phyloP scores from a whole-genome alignment of 768 basidiomycete genomes.

The Kwoniella pini region DNA sequence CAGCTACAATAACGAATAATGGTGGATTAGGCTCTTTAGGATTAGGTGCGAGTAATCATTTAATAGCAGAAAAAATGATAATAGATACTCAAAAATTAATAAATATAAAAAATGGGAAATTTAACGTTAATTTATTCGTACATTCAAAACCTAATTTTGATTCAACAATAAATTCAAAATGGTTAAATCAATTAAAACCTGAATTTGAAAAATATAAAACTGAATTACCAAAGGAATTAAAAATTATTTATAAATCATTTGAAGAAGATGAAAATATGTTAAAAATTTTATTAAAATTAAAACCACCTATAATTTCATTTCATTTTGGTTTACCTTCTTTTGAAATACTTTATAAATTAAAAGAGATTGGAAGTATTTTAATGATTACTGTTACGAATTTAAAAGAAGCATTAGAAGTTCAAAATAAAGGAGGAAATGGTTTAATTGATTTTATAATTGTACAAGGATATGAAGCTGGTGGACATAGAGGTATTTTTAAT shows the following conservation, averaged over 20 bases:
- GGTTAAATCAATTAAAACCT: constrained; percentile 31
- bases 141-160: constrained; percentile 17
- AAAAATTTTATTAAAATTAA: constrained; percentile 25
- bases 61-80: constrained; percentile 29
- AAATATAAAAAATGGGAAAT: constrained; percentile 11
- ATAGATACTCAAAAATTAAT: constrained; percentile 25
- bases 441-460: constrained; percentile 42
- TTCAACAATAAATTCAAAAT: constrained; percentile 7
- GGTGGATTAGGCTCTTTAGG: constrained; percentile 45
- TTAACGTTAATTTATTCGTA: constrained; percentile 48
- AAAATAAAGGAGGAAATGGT: constrained; percentile 2
- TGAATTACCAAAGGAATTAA: constrained; percentile 18
- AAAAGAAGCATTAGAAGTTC: constrained; percentile 26
- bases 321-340: constrained; percentile 43
- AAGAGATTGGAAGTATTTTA: constrained; percentile 22
- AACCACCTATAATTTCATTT: constrained; percentile 38
- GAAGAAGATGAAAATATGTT: constrained; percentile 31
- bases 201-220: constrained; percentile 20
- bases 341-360: constrained; percentile 21
- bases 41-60: constrained; percentile 29
- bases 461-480: constrained; percentile 45
- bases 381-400: constrained; percentile 36
- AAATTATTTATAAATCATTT: constrained; percentile 39
- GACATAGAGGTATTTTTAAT: constrained; percentile 44
- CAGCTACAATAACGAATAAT: constrained; percentile 45